Base-by-base conservation (phyloP, 768 basidiomycete species). In the Mrakia hoshinonis region DNA sequence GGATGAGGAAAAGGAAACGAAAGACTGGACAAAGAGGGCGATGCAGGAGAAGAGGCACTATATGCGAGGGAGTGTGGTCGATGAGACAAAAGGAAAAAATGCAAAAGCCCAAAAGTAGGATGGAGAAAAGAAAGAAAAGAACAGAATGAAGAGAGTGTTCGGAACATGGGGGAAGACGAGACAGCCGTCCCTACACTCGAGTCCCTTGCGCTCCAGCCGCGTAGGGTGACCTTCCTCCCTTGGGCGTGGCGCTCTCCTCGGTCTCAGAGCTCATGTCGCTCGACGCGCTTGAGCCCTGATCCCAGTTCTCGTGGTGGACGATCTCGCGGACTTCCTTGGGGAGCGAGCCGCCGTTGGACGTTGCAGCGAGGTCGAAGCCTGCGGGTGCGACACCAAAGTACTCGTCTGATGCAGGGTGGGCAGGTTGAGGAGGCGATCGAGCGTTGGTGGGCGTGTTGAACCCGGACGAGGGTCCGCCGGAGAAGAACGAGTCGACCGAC, bases 381-480 rank as follows among this genome's bases (percentile, higher is more conserved):
- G 20, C 7, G 6, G 20, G 49, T 5, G 36, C 58, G 10, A 15
- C 31, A 31, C 55, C 55, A 36, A 61, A 61, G 58, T 61, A 61
- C 7, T 36, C 58, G 15, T 22, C 58, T 18, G 58, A 10, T 22
- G 34, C 6, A 31, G 26, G 36, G 58, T 36, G 12, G 36, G 36
- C 18, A 2, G 18, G 18, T 11, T 15, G 31, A 2, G 58, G 4
- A 0, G 58, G 58, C 3, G 58, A 61, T 22, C 58, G 67, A 29
- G 26, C 31, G 61, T 70, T 70, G 20, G 69, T 70, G 26, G 69
- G 69, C 34, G 69, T 70, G 12, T 61, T 51, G 61, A 62, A 64
- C 24, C 69, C 69, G 15, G 69, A 70, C 12, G 36, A n/a, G 38
- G 29, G 60, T 11, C 60, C 66, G 49, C 22, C 31, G 22, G 55